Base-by-base conservation (phyloP, 208 protist genomes). In the Crithidia thermophila region DNA sequence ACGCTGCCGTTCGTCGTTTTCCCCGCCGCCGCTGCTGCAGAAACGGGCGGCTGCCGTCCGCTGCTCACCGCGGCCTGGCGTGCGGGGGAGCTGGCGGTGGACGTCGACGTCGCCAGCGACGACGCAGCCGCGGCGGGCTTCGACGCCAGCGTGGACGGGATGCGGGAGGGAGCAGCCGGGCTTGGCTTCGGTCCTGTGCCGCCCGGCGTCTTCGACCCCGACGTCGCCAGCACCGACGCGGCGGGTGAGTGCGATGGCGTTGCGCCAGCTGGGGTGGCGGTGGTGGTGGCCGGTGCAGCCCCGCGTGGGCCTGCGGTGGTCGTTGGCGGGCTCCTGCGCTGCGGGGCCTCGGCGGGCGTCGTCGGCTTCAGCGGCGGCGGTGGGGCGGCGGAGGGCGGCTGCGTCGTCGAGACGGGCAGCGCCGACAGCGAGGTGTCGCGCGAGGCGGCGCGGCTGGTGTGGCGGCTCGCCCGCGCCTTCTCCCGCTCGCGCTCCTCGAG, bases 401-500 rank as follows among this genome's bases (percentile, higher is more conserved):
- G 51, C 37, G 31, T 57, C 11, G 16, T 28, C 16, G 46, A 21
- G 9, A 52, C 57, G 20, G 45, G 28, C 23, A 52, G 23, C 3
- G 16, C 39, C 3, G 33, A 55, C 18, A 59, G 59, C 20, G 49
- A 53, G 2, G 47, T 23, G 10, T 45, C 58, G 16, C 25, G 39
- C 28, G 67, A 66, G 40, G 25, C 39, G 21, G 40, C 8, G 33
- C 50, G 23, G 49, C 50, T 60, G 51, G 21, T 46, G 27, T 30
- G 47, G 31, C 50, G 56, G 16, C 33, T 49, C 4, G 7, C 11
- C 13, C 49, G 57, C 14, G 57, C 37, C 37, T 36, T 23, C 5
- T 64, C 58, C 36, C 34, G 21, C 37, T 66, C 50, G 5, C 20
- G 43, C 40, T 73, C 67, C 57, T 65, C 58, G 21, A 55, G 18